Evolutionary conservation across 495 filamentous ascomycete species (phyloP).

Genomic region (Hypoxylon subgilvum): DNA sequence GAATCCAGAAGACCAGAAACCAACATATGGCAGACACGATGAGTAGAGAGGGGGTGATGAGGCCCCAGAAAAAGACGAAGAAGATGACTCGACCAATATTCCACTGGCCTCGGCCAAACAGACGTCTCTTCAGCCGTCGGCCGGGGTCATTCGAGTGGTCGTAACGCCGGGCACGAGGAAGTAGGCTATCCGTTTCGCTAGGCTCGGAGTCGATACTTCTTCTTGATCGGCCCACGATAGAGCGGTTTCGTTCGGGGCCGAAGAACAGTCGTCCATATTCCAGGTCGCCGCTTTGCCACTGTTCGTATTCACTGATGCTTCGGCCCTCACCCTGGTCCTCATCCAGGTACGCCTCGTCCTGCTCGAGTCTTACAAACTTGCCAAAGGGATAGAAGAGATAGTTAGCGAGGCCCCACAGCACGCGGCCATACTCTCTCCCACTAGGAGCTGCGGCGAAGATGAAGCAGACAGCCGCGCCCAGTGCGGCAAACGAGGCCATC

Average conservation of each 20-base stretch:
- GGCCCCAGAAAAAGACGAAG: conserved; percentile 94
- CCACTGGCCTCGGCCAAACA: conserved; percentile 97
- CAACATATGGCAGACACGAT: conserved; percentile 88
- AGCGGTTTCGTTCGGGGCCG: conserved; percentile 77
- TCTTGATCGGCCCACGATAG: conserved; percentile 86
- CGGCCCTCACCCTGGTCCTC: conserved; percentile 99
- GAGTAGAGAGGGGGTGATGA: conserved; percentile 88
- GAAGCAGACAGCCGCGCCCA: conserved; percentile 78
- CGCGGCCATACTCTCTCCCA: conserved; percentile 82
- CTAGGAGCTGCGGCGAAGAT: conserved; percentile 78
- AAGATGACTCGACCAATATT: conserved; percentile 92
- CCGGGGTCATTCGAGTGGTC: conserved; percentile 34
- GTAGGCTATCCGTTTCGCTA: conserved; percentile 86
- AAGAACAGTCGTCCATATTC: conserved; percentile 97
- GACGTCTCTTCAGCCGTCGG: conserved; percentile 74
- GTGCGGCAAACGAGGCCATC: conserved; percentile 77
- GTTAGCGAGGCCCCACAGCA: conserved; percentile 80
- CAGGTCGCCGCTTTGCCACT: conserved; percentile 97
- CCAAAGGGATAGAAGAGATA: conserved; percentile 97
- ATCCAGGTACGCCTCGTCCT: conserved; percentile 91
- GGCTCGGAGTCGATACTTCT: conserved; percentile 83
- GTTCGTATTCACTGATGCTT: conserved; percentile 98
- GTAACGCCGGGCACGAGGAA: conserved; percentile 66
- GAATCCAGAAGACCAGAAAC: conserved; percentile 96
- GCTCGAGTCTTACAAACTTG: conserved; percentile 89